A percentile compares a stretch with the other conserved stretches of the same genome.
Evolutionary conservation across 768 basidiomycete species (phyloP).

Genomic region (Russula sp.): DNA sequence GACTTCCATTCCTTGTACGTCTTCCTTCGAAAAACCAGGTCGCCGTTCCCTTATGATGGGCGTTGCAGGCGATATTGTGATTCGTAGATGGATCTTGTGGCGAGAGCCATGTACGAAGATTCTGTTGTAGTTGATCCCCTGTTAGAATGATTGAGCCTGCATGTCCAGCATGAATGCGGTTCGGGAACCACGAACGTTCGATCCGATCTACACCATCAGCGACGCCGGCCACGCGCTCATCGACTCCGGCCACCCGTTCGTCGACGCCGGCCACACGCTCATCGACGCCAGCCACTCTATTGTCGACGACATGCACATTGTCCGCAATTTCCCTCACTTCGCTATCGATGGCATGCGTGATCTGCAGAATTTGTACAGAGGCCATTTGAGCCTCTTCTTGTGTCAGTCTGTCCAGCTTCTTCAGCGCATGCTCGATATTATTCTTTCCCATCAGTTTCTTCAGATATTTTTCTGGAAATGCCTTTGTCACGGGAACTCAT

Average conservation of each 20-base stretch:
- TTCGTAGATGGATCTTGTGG: conserved; percentile 10
- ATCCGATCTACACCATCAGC: not conserved
- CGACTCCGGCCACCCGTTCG: no score
- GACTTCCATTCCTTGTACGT: conserved; percentile 3
- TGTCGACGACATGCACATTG: not conserved
- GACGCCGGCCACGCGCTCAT: no score
- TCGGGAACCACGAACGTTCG: not conserved
- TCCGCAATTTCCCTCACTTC: not conserved
- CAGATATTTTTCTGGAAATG: not conserved
- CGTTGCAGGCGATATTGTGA: not conserved
- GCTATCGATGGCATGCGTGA: not conserved
- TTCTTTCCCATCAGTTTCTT: not conserved
- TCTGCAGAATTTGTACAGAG: not conserved
- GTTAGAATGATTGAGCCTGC: not conserved
- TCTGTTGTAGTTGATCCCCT: not conserved
- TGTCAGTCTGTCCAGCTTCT: not conserved
- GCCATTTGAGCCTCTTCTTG: not conserved
- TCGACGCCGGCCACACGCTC: not conserved
- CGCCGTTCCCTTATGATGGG: not conserved
- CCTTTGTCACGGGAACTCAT: not conserved
- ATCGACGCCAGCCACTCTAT: not conserved
- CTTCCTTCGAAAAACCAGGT: conserved; percentile 6
- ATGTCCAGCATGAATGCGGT: not conserved
- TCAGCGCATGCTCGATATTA: not conserved
- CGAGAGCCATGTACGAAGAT: conserved; percentile 7